Conservation (phyloP, 2,329 filamentous ascomycete genomes). For the Talaromyces funiculosus region DNA sequence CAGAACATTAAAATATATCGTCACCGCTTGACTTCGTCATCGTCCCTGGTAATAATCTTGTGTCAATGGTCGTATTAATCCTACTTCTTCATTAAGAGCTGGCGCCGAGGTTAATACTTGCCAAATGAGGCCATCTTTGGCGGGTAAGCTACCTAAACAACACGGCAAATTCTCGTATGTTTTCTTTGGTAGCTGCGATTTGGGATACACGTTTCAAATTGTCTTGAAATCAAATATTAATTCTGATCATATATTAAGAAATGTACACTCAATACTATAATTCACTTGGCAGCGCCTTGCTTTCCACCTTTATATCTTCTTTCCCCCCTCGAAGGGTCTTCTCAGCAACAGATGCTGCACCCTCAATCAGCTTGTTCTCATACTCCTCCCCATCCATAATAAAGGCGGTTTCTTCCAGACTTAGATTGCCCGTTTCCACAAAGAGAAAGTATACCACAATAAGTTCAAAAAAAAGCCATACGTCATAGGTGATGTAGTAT, state of each 20-base stretch:
- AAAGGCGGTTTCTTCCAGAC: conserved; percentile 24
- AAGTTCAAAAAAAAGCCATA: conserved; percentile 21
- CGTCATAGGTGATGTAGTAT: neutral
- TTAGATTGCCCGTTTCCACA: conserved; percentile 31
- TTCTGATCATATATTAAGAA: neutral
- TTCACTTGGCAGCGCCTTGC: neutral
- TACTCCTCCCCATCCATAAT: conserved; percentile 15
- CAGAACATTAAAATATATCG: no score
- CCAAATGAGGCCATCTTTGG: neutral
- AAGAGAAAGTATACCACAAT: conserved; percentile 24
- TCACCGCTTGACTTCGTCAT: neutral
- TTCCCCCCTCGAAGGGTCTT: neutral
- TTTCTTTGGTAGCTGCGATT: no score
- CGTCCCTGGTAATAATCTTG: no score
- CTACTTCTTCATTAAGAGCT: no score
- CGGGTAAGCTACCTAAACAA: neutral
- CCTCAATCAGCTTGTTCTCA: neutral
- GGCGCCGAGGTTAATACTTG: neutral
- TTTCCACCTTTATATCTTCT: neutral
- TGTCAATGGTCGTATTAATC: no score
- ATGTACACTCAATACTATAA: neutral
- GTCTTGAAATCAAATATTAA: neutral
- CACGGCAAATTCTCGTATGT: neutral
- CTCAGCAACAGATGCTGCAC: neutral
- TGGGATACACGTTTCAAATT: no score